Percentiles rank a stretch among this genome's conserved stretches.
phyloP scores from a whole-genome alignment of 2,329 filamentous ascomycete genomes.

The Grosmannia huntii region DNA sequence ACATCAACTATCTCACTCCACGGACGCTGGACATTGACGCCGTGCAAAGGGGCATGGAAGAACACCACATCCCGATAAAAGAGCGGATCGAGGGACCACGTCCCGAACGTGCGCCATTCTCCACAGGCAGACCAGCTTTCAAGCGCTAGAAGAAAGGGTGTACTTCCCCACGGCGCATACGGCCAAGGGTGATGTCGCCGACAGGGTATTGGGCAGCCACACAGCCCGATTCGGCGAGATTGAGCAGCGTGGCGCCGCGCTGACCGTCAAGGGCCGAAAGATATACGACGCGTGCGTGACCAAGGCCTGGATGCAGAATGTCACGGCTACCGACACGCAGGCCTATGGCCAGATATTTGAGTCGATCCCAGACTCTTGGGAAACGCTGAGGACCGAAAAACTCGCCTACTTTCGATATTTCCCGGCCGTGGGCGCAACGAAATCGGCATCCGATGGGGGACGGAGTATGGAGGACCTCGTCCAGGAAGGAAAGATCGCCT shows the following conservation, averaged over 20 bases:
- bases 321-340: slow-evolving; percentile 16
- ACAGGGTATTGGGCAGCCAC: slow-evolving; percentile 22
- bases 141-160: slow-evolving; percentile 35
- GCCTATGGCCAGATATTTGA: slow-evolving; percentile 16
- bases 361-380: slow-evolving; percentile 16
- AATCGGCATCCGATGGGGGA: background rate
- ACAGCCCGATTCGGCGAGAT: slow-evolving; percentile 39
- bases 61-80: slow-evolving; percentile 29
- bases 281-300: slow-evolving; percentile 29
- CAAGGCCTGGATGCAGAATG: slow-evolving; percentile 10
- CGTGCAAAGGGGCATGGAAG: slow-evolving; percentile 29
- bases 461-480: slow-evolving; percentile 19
- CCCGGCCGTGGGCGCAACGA: background rate
- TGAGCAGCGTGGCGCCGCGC: slow-evolving; percentile 36
- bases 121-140: slow-evolving; percentile 40
- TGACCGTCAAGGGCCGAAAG: slow-evolving; percentile 30
- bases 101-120: slow-evolving; percentile 29
- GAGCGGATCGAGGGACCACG: slow-evolving; percentile 37
- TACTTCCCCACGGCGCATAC: slow-evolving; percentile 18
- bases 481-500: slow-evolving; percentile 18
- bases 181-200: background rate
- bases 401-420: background rate
- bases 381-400: background rate
- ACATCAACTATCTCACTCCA: slow-evolving; percentile 42
- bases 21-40: slow-evolving; percentile 34